phyloP scores from a whole-genome alignment of 75 land plant genomes.

The Selaginella moellendorffii region DNA sequence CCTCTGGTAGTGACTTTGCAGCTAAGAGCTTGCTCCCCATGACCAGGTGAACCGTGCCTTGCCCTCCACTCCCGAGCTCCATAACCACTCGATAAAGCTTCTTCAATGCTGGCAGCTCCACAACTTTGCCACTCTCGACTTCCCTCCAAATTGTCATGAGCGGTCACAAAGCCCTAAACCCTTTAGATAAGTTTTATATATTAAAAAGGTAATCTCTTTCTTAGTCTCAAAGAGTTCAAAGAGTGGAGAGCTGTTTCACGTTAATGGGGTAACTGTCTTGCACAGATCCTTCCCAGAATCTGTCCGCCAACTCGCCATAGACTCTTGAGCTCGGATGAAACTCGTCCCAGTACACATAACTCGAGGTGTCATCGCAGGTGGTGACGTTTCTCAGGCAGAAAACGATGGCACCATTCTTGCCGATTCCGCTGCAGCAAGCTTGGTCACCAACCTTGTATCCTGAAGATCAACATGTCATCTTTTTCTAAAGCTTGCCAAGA shows the following conservation, averaged over 20 bases:
- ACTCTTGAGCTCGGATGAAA: constrained; percentile 6
- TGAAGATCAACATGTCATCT: neutral
- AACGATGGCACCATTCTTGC: constrained; percentile 7
- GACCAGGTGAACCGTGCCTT: too few relatives aligned
- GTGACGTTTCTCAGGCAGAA: constrained; percentile 6
- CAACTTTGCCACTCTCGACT: too few relatives aligned
- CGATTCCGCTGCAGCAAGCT: constrained; percentile 8
- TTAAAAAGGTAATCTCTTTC: too few relatives aligned
- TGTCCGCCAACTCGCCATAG: neutral
- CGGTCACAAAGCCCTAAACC: too few relatives aligned
- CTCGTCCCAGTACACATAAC: constrained; percentile 5
- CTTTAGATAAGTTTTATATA: too few relatives aligned
- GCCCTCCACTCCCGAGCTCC: too few relatives aligned
- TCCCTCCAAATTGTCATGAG: too few relatives aligned
- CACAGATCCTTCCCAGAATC: neutral
- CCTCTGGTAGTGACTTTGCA: too few relatives aligned
- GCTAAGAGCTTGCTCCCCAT: too few relatives aligned
- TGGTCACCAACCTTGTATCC: neutral
- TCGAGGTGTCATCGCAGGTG: neutral
- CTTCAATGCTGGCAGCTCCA: too few relatives aligned
- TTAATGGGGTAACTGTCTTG: constrained; percentile 1
- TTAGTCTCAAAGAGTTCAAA: neutral
- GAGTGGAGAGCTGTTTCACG: neutral
- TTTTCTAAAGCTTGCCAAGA: neutral
- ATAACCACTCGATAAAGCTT: too few relatives aligned